phyloP scores from a whole-genome alignment of 2,329 filamentous ascomycete genomes.

The Arachnopeziza araneosa region DNA sequence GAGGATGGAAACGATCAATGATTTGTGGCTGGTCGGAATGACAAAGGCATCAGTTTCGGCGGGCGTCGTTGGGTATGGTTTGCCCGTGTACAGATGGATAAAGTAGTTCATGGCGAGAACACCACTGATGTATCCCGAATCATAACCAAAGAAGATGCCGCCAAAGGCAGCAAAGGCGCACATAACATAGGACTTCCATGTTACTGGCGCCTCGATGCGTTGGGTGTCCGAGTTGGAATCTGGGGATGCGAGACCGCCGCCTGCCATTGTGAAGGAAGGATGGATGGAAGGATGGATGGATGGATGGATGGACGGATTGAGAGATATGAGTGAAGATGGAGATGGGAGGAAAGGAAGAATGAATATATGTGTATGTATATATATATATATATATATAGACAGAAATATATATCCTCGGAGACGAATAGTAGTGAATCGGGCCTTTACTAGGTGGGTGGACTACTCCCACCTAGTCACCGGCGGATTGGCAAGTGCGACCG shows the following conservation, averaged over 20 bases:
- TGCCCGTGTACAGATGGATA: constrained; percentile 14
- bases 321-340: not conserved
- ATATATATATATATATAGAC: too few relatives aligned
- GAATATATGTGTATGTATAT: too few relatives aligned
- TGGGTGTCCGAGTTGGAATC: constrained; percentile 42
- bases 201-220: constrained; percentile 61
- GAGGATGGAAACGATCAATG: constrained; percentile 44
- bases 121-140: constrained; percentile 70
- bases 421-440: not conserved
- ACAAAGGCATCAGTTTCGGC: constrained; percentile 13
- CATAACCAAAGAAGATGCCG: constrained; percentile 55
- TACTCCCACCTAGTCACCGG: not conserved
- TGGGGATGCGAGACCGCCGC: constrained; percentile 4
- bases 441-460: not conserved
- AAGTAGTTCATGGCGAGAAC: constrained; percentile 47
- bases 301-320: not conserved
- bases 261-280: constrained; percentile 18
- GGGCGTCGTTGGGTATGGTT: constrained; percentile 11
- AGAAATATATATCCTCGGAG: not conserved
- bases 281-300: not conserved
- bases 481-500: not conserved
- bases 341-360: not conserved
- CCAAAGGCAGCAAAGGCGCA: constrained; percentile 66
- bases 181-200: constrained; percentile 61
- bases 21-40: constrained; percentile 58